These are phyloP conservation scores for Aspergillus viridinutans DNA, from an alignment of 2,329 filamentous ascomycete species.

Conservation along the genomic window DNA sequence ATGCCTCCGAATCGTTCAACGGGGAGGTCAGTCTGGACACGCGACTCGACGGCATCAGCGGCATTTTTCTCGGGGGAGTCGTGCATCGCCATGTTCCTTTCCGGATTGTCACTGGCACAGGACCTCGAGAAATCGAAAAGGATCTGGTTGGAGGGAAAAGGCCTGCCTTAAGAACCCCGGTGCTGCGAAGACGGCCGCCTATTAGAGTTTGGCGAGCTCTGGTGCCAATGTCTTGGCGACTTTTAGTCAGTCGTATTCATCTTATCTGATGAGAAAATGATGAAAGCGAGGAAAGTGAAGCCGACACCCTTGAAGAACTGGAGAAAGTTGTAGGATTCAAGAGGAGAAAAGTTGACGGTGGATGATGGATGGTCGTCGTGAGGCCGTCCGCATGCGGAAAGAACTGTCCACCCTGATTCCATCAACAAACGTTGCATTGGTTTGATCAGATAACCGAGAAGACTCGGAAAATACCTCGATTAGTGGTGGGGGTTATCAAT, in stretches of 20 bases:
- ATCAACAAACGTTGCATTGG: not conserved
- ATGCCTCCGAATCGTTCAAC: not conserved
- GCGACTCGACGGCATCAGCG: not conserved
- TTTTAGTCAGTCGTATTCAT: not conserved
- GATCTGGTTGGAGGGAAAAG: not conserved
- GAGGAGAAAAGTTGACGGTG: not conserved
- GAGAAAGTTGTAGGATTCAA: not conserved
- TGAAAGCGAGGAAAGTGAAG: not conserved
- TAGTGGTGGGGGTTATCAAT: not conserved
- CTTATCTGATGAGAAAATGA: slow-evolving; percentile 2
- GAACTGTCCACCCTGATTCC: not conserved
- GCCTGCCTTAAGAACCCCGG: not conserved
- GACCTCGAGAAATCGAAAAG: not conserved
- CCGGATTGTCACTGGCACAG: not conserved
- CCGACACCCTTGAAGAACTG: not conserved
- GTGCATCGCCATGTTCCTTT: not conserved
- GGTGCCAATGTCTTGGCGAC: not conserved
- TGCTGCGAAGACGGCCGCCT: not conserved
- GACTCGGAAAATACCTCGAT: not conserved
- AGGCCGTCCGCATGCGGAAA: not conserved
- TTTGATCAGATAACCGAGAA: not conserved
- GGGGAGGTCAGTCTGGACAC: not conserved
- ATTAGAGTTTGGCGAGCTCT: not conserved
- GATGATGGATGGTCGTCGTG: not conserved
- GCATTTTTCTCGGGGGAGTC: not conserved